These are phyloP conservation scores for Aspergillus sp. DNA, from an alignment of 2,329 filamentous ascomycete species.

Conservation along the genomic window DNA sequence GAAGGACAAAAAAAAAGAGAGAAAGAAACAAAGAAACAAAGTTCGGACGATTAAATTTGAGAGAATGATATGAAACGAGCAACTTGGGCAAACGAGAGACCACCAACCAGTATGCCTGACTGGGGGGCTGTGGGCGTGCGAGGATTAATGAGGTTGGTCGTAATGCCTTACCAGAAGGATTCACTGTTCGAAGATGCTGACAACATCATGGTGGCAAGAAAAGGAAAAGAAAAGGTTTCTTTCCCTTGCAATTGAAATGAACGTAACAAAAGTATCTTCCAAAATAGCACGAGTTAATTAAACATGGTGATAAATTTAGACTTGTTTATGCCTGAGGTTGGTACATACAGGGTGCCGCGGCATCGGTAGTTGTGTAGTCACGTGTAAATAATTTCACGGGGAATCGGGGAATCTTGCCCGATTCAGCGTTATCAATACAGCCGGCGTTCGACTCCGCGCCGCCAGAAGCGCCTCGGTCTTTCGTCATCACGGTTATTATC, in stretches of 20 bases:
- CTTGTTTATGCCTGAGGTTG: background rate
- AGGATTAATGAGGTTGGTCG: background rate
- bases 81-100: background rate
- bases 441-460: background rate
- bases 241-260: background rate
- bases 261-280: too few species aligned
- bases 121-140: background rate
- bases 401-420: background rate
- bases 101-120: background rate
- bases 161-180: background rate
- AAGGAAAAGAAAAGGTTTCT: background rate
- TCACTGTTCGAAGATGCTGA: background rate
- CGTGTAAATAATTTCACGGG: too few species aligned
- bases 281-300: background rate
- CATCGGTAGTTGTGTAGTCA: background rate
- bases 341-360: background rate
- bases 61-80: background rate
- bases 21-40: conserved; percentile 1
- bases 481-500: background rate
- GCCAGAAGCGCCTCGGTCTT: background rate
- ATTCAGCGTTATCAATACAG: background rate
- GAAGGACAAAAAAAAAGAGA: conserved; percentile 1
- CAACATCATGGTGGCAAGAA: background rate
- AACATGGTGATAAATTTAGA: background rate
- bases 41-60: background rate